A percentile compares a stretch with the other conserved stretches of the same genome.
Conservation (phyloP, 2,329 filamentous ascomycete genomes). For the Sclerotinia spermophila region DNA sequence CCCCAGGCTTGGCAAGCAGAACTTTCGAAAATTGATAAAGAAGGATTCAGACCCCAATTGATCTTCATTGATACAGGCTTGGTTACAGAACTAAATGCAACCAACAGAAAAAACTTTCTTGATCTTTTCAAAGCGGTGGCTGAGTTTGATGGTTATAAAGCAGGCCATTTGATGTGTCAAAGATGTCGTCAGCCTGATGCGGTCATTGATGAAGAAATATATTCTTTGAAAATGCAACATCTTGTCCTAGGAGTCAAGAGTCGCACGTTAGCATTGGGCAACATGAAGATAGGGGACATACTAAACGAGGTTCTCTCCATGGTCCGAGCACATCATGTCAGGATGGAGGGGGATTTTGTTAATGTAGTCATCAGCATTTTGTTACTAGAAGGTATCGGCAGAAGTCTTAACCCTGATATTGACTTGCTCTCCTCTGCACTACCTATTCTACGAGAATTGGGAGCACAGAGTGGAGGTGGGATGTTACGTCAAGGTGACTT, state of each 20-base stretch:
- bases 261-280: conserved; percentile 84
- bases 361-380: conserved; percentile 96
- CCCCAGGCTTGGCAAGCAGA: conserved; percentile 68
- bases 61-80: conserved; percentile 97
- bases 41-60: conserved; percentile 88
- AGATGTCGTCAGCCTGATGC: conserved; percentile 88
- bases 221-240: conserved; percentile 95
- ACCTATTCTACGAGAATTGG: conserved; percentile 84
- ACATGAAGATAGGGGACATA: conserved; percentile 94
- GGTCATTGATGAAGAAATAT: conserved; percentile 84
- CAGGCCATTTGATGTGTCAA: conserved; percentile 93
- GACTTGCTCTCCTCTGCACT: conserved; percentile 84
- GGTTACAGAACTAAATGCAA: conserved; percentile 86
- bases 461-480: conserved; percentile 68
- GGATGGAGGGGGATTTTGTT: conserved; percentile 95
- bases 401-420: conserved; percentile 78
- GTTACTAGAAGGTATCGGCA: conserved; percentile 88
- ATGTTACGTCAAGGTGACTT: conserved; percentile 71
- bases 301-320: conserved; percentile 85
- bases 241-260: conserved; percentile 88
- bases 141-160: conserved; percentile 95
- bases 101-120: conserved; percentile 85
- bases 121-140: conserved; percentile 94
- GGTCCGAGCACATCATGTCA: conserved; percentile 88
- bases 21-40: conserved; percentile 71